phyloP scores from a whole-genome alignment of 2,329 filamentous ascomycete species.

The Magnaporthiopsis incrustans region DNA sequence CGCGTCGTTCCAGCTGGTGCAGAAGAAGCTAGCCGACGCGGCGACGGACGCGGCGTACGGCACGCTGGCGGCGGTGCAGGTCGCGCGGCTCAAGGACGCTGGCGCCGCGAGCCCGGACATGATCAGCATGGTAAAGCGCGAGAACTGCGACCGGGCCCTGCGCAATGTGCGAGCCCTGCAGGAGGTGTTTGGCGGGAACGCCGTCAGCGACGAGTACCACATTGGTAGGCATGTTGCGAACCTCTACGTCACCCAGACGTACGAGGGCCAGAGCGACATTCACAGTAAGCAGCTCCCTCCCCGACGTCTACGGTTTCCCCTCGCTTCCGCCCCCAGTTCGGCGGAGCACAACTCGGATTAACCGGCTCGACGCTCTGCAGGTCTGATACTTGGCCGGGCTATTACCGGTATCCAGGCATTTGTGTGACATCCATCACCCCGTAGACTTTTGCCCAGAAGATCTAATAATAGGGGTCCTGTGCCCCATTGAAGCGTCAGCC shows the following conservation, averaged over 20 bases:
- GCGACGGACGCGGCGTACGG: slow-evolving; percentile 86
- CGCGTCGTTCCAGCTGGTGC: slow-evolving; percentile 91
- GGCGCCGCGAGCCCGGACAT: slow-evolving; percentile 87
- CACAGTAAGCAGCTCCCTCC: slow-evolving; percentile 56
- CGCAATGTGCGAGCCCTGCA: slow-evolving; percentile 73
- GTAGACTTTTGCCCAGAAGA: too few relatives aligned
- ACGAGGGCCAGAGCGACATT: slow-evolving; percentile 97
- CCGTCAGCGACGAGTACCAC: slow-evolving; percentile 93
- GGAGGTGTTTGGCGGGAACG: slow-evolving; percentile 95
- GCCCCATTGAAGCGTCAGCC: too few relatives aligned
- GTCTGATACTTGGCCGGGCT: slow-evolving; percentile 56
- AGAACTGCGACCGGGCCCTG: slow-evolving; percentile 91
- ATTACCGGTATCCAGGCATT: slow-evolving; percentile 65
- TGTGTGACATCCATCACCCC: slow-evolving; percentile 35
- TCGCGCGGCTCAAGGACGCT: slow-evolving; percentile 86
- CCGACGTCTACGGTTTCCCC: slow-evolving; percentile 17
- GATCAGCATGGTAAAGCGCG: slow-evolving; percentile 93
- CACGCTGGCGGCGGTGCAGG: slow-evolving; percentile 81
- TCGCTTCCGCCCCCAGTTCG: too few relatives aligned
- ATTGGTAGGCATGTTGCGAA: slow-evolving; percentile 95
- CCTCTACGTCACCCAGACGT: slow-evolving; percentile 94
- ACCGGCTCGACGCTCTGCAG: slow-evolving; percentile 23
- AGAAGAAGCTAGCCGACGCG: slow-evolving; percentile 96
- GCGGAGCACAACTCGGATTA: too few relatives aligned
- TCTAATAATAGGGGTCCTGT: too few relatives aligned